A percentile compares a stretch with the other conserved stretches of the same genome.
phyloP scores from a whole-genome alignment of 129 eudicot genomes.

The Ambrosia trifida region DNA sequence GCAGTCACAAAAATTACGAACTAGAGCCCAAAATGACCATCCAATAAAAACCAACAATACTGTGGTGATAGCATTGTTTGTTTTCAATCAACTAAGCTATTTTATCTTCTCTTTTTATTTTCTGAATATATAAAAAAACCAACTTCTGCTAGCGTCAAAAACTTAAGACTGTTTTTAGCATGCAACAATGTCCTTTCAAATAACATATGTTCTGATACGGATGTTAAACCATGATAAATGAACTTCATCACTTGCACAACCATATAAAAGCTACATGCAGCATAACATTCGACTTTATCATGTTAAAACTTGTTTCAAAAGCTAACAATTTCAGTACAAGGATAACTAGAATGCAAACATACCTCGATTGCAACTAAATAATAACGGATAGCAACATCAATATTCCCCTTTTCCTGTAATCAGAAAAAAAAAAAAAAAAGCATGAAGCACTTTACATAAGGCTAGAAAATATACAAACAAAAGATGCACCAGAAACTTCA shows the following conservation, averaged over 20 bases:
- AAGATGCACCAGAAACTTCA: not conserved
- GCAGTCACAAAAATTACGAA: not conserved
- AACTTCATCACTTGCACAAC: constrained; percentile 1
- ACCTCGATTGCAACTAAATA: constrained; percentile 94
- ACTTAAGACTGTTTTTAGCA: not conserved
- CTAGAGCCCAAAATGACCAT: not conserved
- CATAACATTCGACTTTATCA: too few species aligned
- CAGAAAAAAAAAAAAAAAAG: not conserved
- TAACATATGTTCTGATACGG: not conserved
- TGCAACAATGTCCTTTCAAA: not conserved
- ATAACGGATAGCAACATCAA: constrained; percentile 89
- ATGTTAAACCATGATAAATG: not conserved
- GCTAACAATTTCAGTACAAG: not conserved
- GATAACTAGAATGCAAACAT: constrained; percentile 24
- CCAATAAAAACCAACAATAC: not conserved
- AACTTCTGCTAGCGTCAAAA: not conserved
- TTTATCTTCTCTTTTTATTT: not conserved
- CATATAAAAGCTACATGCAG: not conserved
- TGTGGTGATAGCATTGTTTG: not conserved
- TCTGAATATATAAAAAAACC: not conserved
- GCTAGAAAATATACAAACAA: not conserved
- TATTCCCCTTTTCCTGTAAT: constrained; percentile 90
- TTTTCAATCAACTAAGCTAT: not conserved
- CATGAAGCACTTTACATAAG: not conserved
- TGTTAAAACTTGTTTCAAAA: constrained; percentile 2